Evolutionary conservation across 2,329 filamentous ascomycete genomes (phyloP).

Genomic region (Pochonia chlamydosporia): DNA sequence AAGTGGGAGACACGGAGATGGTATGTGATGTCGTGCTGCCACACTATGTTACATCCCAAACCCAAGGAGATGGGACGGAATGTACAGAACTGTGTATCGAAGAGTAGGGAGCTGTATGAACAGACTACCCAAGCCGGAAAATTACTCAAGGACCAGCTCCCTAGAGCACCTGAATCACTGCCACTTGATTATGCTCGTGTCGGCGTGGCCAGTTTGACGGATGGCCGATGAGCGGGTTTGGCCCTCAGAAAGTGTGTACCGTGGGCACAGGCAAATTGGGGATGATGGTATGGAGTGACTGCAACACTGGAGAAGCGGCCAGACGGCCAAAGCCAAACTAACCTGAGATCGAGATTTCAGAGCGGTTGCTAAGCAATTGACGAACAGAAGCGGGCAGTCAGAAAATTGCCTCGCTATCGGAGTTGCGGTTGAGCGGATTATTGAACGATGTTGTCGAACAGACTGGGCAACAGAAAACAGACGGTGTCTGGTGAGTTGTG

Average conservation of each 20-base stretch:
- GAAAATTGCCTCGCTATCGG: neutral
- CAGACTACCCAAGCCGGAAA: neutral
- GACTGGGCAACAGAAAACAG: no score
- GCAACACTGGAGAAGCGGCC: slow-evolving; percentile 8
- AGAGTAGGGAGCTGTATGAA: neutral
- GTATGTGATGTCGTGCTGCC: neutral
- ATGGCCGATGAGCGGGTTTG: slow-evolving; percentile 10
- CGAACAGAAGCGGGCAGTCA: neutral
- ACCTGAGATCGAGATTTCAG: slow-evolving; percentile 5
- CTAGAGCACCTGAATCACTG: slow-evolving; percentile 1
- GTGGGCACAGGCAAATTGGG: slow-evolving; percentile 5
- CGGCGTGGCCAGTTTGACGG: slow-evolving; percentile 8
- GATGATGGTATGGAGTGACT: neutral
- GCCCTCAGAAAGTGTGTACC: slow-evolving; percentile 4
- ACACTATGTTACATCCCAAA: neutral
- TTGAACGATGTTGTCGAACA: neutral
- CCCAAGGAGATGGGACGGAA: neutral
- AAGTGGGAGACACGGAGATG: neutral
- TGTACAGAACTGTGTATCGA: neutral
- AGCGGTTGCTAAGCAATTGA: slow-evolving; percentile 3
- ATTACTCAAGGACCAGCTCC: neutral
- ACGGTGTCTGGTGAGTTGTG: slow-evolving; percentile 1
- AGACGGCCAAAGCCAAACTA: slow-evolving; percentile 8
- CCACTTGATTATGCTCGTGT: neutral
- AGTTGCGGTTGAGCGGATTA: neutral